phyloP scores from a whole-genome alignment of 2,329 filamentous ascomycete genomes.

The Biscogniauxia marginata region DNA sequence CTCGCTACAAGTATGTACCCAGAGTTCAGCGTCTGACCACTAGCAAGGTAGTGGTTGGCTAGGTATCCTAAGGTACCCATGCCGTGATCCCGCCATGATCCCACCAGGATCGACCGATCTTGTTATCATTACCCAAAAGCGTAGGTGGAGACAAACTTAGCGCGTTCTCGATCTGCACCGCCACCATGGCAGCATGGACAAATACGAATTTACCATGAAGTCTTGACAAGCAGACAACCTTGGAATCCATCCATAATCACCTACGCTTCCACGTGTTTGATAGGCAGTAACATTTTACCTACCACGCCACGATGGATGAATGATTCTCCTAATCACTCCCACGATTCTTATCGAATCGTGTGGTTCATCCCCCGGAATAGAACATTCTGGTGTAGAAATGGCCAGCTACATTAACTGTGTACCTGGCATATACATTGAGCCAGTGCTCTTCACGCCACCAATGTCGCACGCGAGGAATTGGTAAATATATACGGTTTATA shows the following conservation, averaged over 20 bases:
- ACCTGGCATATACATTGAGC: neutral
- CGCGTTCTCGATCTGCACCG: slow-evolving; percentile 14
- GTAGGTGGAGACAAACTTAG: slow-evolving; percentile 21
- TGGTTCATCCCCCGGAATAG: neutral
- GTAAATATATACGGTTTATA: neutral
- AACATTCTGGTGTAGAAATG: neutral
- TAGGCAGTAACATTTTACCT: neutral
- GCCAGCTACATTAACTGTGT: neutral
- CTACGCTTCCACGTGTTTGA: neutral
- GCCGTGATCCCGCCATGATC: slow-evolving; percentile 2
- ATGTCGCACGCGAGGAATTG: neutral
- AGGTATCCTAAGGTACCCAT: neutral
- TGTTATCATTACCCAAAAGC: slow-evolving; percentile 19
- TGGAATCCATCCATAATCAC: neutral
- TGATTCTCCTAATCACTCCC: neutral
- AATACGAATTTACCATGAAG: slow-evolving; percentile 23
- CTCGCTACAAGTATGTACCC: neutral
- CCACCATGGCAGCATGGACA: slow-evolving; percentile 18
- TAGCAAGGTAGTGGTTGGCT: slow-evolving; percentile 1
- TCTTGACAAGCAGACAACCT: neutral
- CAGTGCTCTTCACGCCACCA: neutral
- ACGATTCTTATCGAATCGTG: no score
- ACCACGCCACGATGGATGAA: neutral
- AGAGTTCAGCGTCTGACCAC: neutral
- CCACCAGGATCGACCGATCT: slow-evolving; percentile 25